Evolutionary conservation across 148 eudicot species (phyloP), one percentile per base, ranked within the genome.

Genomic region (Silene uniflora): DNA sequence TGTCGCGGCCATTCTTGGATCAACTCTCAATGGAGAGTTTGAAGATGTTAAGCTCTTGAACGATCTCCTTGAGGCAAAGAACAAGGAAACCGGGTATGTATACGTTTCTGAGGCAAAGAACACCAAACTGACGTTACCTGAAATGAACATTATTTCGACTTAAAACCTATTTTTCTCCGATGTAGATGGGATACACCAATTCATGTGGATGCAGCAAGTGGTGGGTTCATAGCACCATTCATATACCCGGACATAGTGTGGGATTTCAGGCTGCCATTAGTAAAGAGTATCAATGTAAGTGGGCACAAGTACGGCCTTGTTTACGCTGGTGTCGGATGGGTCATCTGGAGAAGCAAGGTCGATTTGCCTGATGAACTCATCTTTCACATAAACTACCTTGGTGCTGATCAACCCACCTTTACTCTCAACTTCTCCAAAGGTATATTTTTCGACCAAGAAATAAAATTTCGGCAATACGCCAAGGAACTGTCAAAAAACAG

Each of bases 161-260:
- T 11, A 52, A 52, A 52, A 52, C 4, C 56, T 52, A 16, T 12
- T 52, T 39, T 39, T 6, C 2, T 16, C 12, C 11, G 10, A 9
- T 72, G 68, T n/a, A 90, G 94, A 71, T 90, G 95, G 95, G 90
- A 87, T 42, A 90, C 95, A 2, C 95, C 95, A 35, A 88, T 90
- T 71, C 95, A 90, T 77, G 95, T 90, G 78, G 95, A 90, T 64
- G 95, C 95, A 6, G 95, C 95, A 8, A 90, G 95, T 77, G 95
- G 95, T 52, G 95, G 95, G 5, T 90, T 90, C 84, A 88, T 90
- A 3, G 95, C 95, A 0, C 95, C 95, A 29, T 90, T 90, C 54
- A 9, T 90, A 7, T 88, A 90, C 87, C 91, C 90, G 4, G 92
- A 90, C 7, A 68, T 90, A 44, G 91, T 80, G 78, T 90, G 95